These are phyloP conservation scores for Melampsora abietis-canadensis DNA, from an alignment of 1,284 basidiomycete species.

Conservation along the genomic window DNA sequence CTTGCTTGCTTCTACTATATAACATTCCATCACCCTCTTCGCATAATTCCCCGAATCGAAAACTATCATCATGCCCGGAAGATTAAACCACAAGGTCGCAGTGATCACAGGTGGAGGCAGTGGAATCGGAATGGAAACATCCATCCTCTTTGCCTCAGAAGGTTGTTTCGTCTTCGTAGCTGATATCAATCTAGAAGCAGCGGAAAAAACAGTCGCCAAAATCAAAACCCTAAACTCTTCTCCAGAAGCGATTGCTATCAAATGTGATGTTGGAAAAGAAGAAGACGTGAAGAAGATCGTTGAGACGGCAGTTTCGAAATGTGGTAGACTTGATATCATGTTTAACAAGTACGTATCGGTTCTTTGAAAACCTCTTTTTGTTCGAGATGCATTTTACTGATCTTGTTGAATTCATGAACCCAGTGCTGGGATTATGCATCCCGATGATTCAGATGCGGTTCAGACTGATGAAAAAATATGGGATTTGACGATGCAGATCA, in stretches of 20 bases:
- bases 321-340: constrained; percentile 87
- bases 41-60: too few species aligned
- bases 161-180: constrained; percentile 81
- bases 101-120: constrained; percentile 80
- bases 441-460: constrained; percentile 84
- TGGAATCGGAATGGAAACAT: constrained; percentile 89
- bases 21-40: too few species aligned
- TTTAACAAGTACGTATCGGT: constrained; percentile 48
- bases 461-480: constrained; percentile 94
- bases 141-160: constrained; percentile 85
- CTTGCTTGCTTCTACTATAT: too few species aligned
- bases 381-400: constrained; percentile 78
- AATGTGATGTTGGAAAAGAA: constrained; percentile 85
- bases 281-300: constrained; percentile 76
- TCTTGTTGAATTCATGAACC: constrained; percentile 22
- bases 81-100: constrained; percentile 60
- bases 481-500: constrained; percentile 64
- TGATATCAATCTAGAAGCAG: constrained; percentile 75
- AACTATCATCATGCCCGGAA: constrained; percentile 28
- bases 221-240: constrained; percentile 56
- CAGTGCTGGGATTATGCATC: constrained; percentile 81
- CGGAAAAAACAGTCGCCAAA: constrained; percentile 66
- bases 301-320: constrained; percentile 72
- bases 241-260: constrained; percentile 63
- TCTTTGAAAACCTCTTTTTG: background rate